Conservation (phyloP, 768 basidiomycete genomes). For the Dioszegia crocea region DNA sequence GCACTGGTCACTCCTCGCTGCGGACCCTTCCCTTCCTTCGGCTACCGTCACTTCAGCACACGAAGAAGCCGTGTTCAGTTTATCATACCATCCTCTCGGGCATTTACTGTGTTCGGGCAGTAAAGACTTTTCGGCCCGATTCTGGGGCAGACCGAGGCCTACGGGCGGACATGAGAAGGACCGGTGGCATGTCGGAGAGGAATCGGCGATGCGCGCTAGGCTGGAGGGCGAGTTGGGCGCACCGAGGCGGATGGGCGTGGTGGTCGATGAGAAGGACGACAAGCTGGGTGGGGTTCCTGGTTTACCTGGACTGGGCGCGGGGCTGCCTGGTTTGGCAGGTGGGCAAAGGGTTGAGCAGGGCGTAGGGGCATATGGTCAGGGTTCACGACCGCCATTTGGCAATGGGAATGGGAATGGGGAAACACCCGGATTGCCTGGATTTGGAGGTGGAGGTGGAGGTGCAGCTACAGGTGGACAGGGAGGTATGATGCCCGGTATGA, state of each 20-base stretch:
- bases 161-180: constrained; percentile 45
- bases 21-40: constrained; percentile 60
- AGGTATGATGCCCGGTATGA: too few relatives aligned
- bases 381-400: too few relatives aligned
- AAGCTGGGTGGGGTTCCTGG: constrained; percentile 16
- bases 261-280: not conserved
- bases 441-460: constrained; percentile 17
- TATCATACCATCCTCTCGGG: constrained; percentile 91
- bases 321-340: constrained; percentile 14
- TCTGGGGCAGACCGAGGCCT: constrained; percentile 71
- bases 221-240: constrained; percentile 24
- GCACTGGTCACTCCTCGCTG: constrained; percentile 79
- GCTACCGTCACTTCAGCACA: constrained; percentile 91
- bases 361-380: not conserved
- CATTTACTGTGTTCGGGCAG: constrained; percentile 88
- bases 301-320: constrained; percentile 11
- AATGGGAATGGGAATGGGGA: constrained; percentile 5
- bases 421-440: constrained; percentile 31
- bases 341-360: not conserved
- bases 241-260: constrained; percentile 6
- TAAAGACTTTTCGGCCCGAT: constrained; percentile 99
- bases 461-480: not conserved
- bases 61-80: constrained; percentile 94
- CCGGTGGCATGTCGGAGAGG: constrained; percentile 47
- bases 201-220: constrained; percentile 21